Percentiles rank a stretch among this genome's conserved stretches.
phyloP scores from a whole-genome alignment of 371 early-diverging fungal genomes.

The Mucor irregularis region DNA sequence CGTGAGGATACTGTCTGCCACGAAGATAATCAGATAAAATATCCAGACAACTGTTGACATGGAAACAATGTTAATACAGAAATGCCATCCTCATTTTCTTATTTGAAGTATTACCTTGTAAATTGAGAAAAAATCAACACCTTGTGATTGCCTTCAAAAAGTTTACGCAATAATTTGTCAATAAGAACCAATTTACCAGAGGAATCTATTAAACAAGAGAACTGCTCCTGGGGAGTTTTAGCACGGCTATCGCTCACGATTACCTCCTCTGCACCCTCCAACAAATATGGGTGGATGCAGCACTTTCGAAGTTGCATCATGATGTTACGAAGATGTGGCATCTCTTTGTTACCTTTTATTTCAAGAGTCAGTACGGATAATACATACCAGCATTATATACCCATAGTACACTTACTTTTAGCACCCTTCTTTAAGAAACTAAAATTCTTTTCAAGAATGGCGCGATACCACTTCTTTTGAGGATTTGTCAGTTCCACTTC shows the following conservation, averaged over 20 bases:
- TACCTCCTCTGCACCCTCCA: constrained; percentile 85
- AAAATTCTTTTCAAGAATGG: constrained; percentile 87
- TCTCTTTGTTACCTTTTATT: constrained; percentile 37
- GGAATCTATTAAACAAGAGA: constrained; percentile 74
- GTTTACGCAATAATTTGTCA: constrained; percentile 80
- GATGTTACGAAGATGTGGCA: constrained; percentile 63
- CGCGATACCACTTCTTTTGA: constrained; percentile 84
- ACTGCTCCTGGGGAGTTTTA: constrained; percentile 62
- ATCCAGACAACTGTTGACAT: constrained; percentile 25
- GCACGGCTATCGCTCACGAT: constrained; percentile 64
- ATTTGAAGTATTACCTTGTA: constrained; percentile 64
- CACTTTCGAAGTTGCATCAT: constrained; percentile 84
- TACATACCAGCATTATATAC: not conserved
- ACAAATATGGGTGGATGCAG: constrained; percentile 82
- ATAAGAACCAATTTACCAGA: constrained; percentile 87
- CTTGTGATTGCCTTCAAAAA: constrained; percentile 81
- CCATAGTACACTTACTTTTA: constrained; percentile 29
- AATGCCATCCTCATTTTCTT: not conserved
- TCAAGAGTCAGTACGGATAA: not conserved
- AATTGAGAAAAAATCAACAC: constrained; percentile 96
- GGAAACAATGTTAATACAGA: not conserved
- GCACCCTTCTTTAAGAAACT: constrained; percentile 70
- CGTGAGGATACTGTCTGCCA: constrained; percentile 72
- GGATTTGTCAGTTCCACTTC: constrained; percentile 80
- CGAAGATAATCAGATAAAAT: constrained; percentile 81